A percentile compares a stretch with the other conserved stretches of the same genome.
phyloP scores from a whole-genome alignment of 73 alveolate genomes.

The Blepharisma japonicum region DNA sequence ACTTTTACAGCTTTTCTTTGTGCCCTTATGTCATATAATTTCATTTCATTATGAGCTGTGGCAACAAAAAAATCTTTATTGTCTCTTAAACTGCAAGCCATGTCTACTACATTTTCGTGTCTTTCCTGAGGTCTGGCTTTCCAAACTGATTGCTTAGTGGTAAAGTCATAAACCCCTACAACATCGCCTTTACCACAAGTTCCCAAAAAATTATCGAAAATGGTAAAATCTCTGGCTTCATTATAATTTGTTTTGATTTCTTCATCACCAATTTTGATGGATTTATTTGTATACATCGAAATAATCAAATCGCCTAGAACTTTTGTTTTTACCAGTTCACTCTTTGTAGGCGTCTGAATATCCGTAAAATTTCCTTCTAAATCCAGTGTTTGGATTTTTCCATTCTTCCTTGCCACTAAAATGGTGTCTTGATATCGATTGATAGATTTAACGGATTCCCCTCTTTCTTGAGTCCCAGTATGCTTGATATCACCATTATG shows the following conservation, averaged over 20 bases:
- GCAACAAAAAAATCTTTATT: not conserved
- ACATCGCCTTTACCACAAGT: not conserved
- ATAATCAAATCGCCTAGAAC: too few relatives aligned
- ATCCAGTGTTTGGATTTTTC: constrained; percentile 1
- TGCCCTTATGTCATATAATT: not conserved
- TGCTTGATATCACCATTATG: not conserved
- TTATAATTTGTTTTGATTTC: not conserved
- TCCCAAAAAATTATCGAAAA: not conserved
- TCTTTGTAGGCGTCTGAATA: not conserved
- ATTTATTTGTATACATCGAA: not conserved
- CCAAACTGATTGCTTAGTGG: not conserved
- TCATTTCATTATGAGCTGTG: constrained; percentile 17
- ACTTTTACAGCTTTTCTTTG: not conserved
- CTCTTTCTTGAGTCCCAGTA: not conserved
- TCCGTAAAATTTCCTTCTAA: not conserved
- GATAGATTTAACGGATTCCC: not conserved
- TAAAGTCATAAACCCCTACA: not conserved
- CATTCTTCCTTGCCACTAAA: not conserved
- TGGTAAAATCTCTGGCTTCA: not conserved
- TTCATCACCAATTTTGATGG: not conserved
- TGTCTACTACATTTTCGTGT: not conserved
- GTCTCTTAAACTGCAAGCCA: not conserved
- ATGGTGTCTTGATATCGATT: not conserved
- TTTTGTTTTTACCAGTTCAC: not conserved
- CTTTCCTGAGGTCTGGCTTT: constrained; percentile 9